Evolutionary conservation across 1,284 basidiomycete genomes (phyloP).

Genomic region (Fistulinella cinereoalba): DNA sequence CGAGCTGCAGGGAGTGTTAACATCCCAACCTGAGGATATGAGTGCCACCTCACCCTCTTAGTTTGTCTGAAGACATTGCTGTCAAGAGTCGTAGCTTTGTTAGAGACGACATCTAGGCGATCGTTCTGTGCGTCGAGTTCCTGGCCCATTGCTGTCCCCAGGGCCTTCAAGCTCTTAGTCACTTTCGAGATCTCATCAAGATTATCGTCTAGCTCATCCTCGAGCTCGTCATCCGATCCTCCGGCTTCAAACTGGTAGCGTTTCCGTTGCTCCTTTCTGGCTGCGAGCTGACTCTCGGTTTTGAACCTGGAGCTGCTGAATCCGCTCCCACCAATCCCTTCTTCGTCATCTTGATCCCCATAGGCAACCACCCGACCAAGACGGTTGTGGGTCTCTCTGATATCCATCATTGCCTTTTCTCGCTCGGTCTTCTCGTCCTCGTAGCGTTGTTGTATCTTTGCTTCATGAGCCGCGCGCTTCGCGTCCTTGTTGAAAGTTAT

Average conservation of each 20-base stretch:
- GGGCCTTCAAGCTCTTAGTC: conserved; percentile 79
- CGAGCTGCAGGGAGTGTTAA: conserved; percentile 48
- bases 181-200: conserved; percentile 85
- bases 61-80: conserved; percentile 66
- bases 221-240: conserved; percentile 93
- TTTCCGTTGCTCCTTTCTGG: conserved; percentile 69
- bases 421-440: conserved; percentile 86
- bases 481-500: conserved; percentile 89
- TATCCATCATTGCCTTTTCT: conserved; percentile 82
- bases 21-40: conserved; percentile 15
- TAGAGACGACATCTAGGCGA: conserved; percentile 65
- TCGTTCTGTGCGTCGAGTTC: conserved; percentile 78
- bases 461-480: conserved; percentile 89
- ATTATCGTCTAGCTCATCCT: conserved; percentile 90
- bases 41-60: conserved; percentile 50
- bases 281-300: conserved; percentile 47
- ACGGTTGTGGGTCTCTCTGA: conserved; percentile 84
- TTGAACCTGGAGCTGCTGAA: conserved; percentile 40
- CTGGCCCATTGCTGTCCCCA: conserved; percentile 82
- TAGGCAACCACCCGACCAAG: conserved; percentile 75
- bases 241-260: conserved; percentile 95
- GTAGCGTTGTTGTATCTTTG: conserved; percentile 85
- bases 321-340: conserved; percentile 39
- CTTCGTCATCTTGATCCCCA: conserved; percentile 47
- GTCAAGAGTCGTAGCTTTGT: conserved; percentile 68